phyloP scores from a whole-genome alignment of 148 eudicot genomes.

The Tetragonia tetragonoides region DNA sequence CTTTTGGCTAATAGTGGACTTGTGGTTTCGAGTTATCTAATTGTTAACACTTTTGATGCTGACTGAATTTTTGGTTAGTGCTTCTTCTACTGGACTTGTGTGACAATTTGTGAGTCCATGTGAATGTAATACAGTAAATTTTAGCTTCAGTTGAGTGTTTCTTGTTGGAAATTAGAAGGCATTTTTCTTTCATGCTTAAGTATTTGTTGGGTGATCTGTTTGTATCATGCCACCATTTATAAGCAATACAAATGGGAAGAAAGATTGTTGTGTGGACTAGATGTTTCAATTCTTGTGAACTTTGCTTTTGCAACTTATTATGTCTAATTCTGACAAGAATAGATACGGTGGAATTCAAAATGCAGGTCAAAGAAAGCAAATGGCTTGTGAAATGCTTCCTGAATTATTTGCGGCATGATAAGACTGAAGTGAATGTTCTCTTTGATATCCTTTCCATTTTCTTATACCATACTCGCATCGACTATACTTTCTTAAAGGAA shows the following conservation, averaged over 20 bases:
- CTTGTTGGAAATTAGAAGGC: neutral
- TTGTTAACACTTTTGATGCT: neutral
- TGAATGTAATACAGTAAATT: neutral
- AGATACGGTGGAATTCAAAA: neutral
- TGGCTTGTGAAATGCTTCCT: constrained; percentile 99
- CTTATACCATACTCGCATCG: constrained; percentile 76
- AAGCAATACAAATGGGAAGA: neutral
- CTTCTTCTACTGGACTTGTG: neutral
- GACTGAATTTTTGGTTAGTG: neutral
- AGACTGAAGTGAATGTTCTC: constrained; percentile 81
- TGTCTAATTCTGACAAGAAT: neutral
- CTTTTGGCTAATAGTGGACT: neutral
- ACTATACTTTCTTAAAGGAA: constrained; percentile 94
- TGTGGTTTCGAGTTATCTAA: neutral
- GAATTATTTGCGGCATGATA: constrained; percentile 92
- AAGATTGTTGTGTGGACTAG: neutral
- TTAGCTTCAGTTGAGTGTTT: neutral
- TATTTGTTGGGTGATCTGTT: neutral
- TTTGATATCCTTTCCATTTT: constrained; percentile 94
- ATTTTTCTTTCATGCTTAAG: neutral
- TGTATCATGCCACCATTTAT: neutral
- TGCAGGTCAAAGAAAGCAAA: constrained; percentile 99
- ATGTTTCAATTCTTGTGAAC: neutral
- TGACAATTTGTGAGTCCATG: constrained; percentile 8
- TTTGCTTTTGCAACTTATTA: neutral